These are phyloP conservation scores for Giardia duodenalis DNA, from an alignment of 208 protist species.

Conservation along the genomic window DNA sequence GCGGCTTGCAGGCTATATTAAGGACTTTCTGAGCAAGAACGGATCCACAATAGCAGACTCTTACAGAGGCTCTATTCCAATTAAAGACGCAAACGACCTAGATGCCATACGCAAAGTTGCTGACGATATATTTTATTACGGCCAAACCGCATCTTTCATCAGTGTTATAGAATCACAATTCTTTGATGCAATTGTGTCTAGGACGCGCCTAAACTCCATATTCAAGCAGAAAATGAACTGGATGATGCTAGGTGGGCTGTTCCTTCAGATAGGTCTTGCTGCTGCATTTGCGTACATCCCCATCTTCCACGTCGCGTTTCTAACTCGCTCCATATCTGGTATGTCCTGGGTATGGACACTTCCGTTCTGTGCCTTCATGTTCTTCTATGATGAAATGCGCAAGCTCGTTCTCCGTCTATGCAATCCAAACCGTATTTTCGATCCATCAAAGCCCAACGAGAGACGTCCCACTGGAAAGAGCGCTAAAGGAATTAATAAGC, in stretches of 20 bases:
- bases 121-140: not conserved
- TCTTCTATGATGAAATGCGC: slow-evolving; percentile 7
- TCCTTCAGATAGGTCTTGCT: not conserved
- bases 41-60: not conserved
- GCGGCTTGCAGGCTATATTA: not conserved
- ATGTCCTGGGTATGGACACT: not conserved
- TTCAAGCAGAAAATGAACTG: not conserved
- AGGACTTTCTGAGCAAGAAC: not conserved
- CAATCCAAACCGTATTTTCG: no score
- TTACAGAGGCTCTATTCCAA: no score
- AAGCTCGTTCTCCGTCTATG: not conserved
- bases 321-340: not conserved
- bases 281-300: not conserved
- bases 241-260: not conserved
- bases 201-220: slow-evolving; percentile 16
- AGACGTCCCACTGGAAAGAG: no score
- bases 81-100: not conserved
- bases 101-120: not conserved
- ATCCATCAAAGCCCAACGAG: no score
- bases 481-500: no score
- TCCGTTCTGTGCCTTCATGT: not conserved
- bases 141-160: slow-evolving; percentile 12
- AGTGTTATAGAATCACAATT: not conserved
- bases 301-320: not conserved
- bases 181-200: not conserved